Percentiles rank a stretch among this genome's conserved stretches.
Conservation (phyloP, 2,329 filamentous ascomycete genomes). For the Cladophialophora immunda region DNA sequence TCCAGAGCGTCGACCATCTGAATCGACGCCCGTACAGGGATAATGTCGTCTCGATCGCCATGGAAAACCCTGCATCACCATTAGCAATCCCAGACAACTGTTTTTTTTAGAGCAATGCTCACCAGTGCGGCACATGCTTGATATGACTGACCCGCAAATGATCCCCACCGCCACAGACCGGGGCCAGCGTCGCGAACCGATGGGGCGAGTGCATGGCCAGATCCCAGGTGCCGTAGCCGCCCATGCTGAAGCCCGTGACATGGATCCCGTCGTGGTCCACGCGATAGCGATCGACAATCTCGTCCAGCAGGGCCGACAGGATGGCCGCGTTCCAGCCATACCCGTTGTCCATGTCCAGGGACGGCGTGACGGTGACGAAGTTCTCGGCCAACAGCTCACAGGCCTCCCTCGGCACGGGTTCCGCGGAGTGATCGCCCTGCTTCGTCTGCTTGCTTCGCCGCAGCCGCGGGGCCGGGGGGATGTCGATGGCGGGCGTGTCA, state of each 20-base stretch:
- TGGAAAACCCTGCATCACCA: slow-evolving; percentile 27
- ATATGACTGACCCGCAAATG: slow-evolving; percentile 22
- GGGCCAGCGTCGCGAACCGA: slow-evolving; percentile 32
- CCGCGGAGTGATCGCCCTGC: slow-evolving; percentile 26
- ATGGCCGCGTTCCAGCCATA: slow-evolving; percentile 35
- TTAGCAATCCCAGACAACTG: background rate
- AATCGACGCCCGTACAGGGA: slow-evolving; percentile 26
- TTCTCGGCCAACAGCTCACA: slow-evolving; percentile 31
- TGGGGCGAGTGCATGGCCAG: slow-evolving; percentile 29
- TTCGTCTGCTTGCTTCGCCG: slow-evolving; percentile 21
- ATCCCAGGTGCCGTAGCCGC: slow-evolving; percentile 35
- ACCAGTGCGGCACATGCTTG: slow-evolving; percentile 37
- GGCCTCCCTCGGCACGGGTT: slow-evolving; percentile 27
- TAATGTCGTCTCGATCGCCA: slow-evolving; percentile 33
- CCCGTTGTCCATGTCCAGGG: slow-evolving; percentile 32
- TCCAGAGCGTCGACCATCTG: slow-evolving; percentile 31
- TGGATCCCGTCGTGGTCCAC: slow-evolving; percentile 33
- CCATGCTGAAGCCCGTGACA: slow-evolving; percentile 36
- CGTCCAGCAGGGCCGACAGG: slow-evolving; percentile 31
- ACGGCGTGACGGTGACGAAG: slow-evolving; percentile 35
- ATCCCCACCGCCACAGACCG: slow-evolving; percentile 34
- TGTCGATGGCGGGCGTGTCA: slow-evolving; percentile 20
- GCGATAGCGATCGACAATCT: slow-evolving; percentile 32
- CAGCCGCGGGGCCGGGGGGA: slow-evolving; percentile 25
- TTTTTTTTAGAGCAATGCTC: background rate